phyloP scores from a whole-genome alignment of 305 asterid species.

The Solanum hybrid region DNA sequence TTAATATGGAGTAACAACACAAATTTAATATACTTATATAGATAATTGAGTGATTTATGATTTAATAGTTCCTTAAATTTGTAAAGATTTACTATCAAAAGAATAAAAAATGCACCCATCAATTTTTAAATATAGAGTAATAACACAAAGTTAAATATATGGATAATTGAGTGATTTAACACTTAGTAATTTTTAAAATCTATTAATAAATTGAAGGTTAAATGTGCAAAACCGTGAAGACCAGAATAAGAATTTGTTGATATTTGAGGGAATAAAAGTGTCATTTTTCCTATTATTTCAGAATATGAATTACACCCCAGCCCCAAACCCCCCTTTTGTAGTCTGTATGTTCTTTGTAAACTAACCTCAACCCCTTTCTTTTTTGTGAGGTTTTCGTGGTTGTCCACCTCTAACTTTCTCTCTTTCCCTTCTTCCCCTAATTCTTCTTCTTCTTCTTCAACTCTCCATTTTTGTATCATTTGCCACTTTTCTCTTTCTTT shows the following conservation, averaged over 20 bases:
- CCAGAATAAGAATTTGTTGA: neutral
- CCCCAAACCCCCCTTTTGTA: neutral
- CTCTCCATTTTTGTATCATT: neutral
- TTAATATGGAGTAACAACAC: neutral
- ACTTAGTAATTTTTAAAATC: too few species aligned
- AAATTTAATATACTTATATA: neutral
- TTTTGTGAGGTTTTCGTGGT: slow-evolving; percentile 46
- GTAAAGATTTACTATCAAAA: neutral
- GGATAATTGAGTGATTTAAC: too few species aligned
- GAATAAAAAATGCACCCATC: neutral
- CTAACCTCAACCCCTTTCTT: slow-evolving; percentile 18
- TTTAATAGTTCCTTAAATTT: neutral
- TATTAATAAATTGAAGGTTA: neutral
- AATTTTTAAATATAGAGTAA: neutral
- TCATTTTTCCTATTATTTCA: neutral
- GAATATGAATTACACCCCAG: neutral
- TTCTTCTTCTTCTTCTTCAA: slow-evolving; percentile 9
- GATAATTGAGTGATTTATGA: neutral
- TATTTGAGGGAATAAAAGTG: neutral
- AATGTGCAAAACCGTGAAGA: neutral
- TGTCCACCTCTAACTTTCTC: slow-evolving; percentile 28
- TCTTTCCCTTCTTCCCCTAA: neutral
- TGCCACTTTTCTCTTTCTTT: slow-evolving; percentile 6
- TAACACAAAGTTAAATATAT: too few species aligned
- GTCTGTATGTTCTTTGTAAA: slow-evolving; percentile 19